Conservation (phyloP, 2,329 filamentous ascomycete species). For the Talaromyces sp. region DNA sequence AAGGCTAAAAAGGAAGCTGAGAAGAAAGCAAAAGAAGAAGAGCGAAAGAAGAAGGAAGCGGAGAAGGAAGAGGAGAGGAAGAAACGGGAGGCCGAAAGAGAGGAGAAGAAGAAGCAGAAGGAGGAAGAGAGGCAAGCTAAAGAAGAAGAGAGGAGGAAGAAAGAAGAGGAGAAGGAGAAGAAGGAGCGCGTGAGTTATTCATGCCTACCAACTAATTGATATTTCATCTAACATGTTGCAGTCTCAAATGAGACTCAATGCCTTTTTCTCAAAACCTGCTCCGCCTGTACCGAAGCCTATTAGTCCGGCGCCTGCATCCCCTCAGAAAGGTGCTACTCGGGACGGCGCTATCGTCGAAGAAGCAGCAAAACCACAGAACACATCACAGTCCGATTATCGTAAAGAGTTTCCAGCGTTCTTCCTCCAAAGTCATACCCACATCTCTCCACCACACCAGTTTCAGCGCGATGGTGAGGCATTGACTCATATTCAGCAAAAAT, state of each 20-base stretch:
- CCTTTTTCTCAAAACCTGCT: slow-evolving; percentile 46
- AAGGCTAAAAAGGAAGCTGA: slow-evolving; percentile 31
- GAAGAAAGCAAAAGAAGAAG: slow-evolving; percentile 28
- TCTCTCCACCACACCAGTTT: slow-evolving; percentile 57
- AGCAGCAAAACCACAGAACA: slow-evolving; percentile 16
- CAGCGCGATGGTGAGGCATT: slow-evolving; percentile 55
- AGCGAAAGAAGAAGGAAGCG: slow-evolving; percentile 31
- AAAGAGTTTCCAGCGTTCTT: slow-evolving; percentile 77
- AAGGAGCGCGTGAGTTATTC: slow-evolving; percentile 41
- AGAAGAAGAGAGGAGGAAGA: slow-evolving; percentile 43
- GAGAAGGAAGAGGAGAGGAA: slow-evolving; percentile 40
- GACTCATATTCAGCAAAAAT: slow-evolving; percentile 49
- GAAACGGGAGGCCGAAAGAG: slow-evolving; percentile 42
- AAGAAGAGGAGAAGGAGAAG: slow-evolving; percentile 45
- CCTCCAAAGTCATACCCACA: slow-evolving; percentile 63
- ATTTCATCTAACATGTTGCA: slow-evolving; percentile 24
- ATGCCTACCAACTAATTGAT: neutral
- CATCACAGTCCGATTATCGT: slow-evolving; percentile 53
- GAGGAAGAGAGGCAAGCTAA: slow-evolving; percentile 44
- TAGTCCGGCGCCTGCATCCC: slow-evolving; percentile 17
- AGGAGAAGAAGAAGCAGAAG: slow-evolving; percentile 41
- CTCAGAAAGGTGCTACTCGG: slow-evolving; percentile 17
- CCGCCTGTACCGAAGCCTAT: slow-evolving; percentile 23
- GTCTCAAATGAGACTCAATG: slow-evolving; percentile 49
- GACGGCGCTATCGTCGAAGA: slow-evolving; percentile 15